These are phyloP conservation scores for Xylaria sp. DNA, from an alignment of 2,329 filamentous ascomycete genomes.

Conservation along the genomic window DNA sequence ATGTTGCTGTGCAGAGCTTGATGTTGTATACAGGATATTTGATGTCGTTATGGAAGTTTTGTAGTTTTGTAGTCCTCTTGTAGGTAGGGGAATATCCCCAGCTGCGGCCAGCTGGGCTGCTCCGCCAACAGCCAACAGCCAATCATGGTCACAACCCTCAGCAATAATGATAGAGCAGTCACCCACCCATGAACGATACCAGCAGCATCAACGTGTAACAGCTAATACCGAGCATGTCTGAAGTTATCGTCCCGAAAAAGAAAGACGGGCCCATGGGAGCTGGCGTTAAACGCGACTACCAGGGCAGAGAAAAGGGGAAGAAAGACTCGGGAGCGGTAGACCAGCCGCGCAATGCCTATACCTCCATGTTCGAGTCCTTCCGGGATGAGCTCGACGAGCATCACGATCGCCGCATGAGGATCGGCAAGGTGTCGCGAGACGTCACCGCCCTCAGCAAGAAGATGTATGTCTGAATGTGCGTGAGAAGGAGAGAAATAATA, in stretches of 20 bases:
- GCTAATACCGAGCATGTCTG: conserved; percentile 38
- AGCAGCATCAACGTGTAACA: not conserved
- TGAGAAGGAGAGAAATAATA: not conserved
- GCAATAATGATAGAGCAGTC: not conserved
- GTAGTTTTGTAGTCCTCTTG: too few relatives aligned
- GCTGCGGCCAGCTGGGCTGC: conserved; percentile 26
- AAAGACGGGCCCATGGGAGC: conserved; percentile 52
- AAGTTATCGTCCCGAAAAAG: conserved; percentile 42
- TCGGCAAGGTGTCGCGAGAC: conserved; percentile 91
- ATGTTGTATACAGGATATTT: not conserved
- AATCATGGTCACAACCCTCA: not conserved
- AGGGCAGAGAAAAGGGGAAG: conserved; percentile 59
- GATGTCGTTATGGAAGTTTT: conserved; percentile 2
- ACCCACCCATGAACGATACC: not conserved
- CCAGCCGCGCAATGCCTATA: conserved; percentile 60
- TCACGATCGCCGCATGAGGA: conserved; percentile 88
- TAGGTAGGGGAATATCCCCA: not conserved
- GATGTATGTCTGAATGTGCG: conserved; percentile 68
- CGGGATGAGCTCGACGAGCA: conserved; percentile 91
- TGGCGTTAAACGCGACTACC: conserved; percentile 64
- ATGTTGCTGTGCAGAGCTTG: conserved; percentile 5
- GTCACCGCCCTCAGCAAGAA: conserved; percentile 97
- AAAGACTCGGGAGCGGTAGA: conserved; percentile 41
- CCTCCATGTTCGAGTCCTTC: conserved; percentile 85
- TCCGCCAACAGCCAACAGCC: conserved; percentile 12